Conservation (phyloP, 495 filamentous ascomycete genomes). For the Chaetomium fimeti region DNA sequence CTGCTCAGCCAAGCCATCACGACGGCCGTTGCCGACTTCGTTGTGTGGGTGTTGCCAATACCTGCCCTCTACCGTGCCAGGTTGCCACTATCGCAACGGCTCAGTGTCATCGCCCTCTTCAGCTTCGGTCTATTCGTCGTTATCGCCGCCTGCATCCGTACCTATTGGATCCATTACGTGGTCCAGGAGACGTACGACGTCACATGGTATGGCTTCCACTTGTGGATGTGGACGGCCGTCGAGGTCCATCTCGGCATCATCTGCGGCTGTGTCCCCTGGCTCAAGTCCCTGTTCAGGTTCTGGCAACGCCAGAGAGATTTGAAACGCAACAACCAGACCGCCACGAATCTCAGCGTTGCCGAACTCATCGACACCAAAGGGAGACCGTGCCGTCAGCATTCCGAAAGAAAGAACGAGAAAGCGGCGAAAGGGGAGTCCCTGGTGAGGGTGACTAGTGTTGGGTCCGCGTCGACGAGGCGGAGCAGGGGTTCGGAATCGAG, state of each 20-base stretch:
- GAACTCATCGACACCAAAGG: background rate
- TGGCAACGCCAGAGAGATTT: conserved; percentile 1
- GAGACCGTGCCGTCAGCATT: background rate
- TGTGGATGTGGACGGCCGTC: conserved; percentile 45
- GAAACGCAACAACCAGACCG: too few species aligned
- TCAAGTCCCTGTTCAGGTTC: conserved; percentile 37
- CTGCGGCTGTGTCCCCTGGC: conserved; percentile 42
- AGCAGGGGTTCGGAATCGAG: background rate
- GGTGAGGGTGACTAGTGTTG: conserved; percentile 18
- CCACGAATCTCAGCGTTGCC: background rate
- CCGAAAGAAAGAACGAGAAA: background rate
- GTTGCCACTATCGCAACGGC: conserved; percentile 27
- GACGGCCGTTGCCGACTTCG: conserved; percentile 41
- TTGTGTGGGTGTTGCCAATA: conserved; percentile 47
- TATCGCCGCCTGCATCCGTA: conserved; percentile 24
- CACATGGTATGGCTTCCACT: conserved; percentile 42
- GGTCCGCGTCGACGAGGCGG: background rate
- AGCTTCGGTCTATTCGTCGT: conserved; percentile 31
- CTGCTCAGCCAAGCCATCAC: conserved; percentile 29
- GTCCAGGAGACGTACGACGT: conserved; percentile 36
- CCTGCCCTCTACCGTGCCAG: conserved; percentile 36
- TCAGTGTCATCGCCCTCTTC: conserved; percentile 32
- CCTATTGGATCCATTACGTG: conserved; percentile 33
- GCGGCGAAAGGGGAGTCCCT: conserved; percentile 1
- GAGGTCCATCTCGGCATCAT: conserved; percentile 46